phyloP scores from a whole-genome alignment of 768 basidiomycete species.

The Boletus rubroflammeus region DNA sequence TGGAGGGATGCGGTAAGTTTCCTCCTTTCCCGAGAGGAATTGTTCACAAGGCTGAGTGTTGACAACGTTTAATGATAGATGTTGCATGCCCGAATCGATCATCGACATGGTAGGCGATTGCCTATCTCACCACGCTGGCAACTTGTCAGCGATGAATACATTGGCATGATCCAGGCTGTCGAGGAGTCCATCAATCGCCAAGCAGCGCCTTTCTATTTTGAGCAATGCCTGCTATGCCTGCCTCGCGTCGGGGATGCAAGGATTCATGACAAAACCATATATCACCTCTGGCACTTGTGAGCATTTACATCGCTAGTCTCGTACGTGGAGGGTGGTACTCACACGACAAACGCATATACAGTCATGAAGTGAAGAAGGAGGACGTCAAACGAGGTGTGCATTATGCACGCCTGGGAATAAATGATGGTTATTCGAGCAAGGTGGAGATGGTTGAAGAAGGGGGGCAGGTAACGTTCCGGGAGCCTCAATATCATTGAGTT shows the following conservation, averaged over 20 bases:
- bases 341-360: neutral
- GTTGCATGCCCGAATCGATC: neutral
- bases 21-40: neutral
- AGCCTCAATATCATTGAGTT: neutral
- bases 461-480: neutral
- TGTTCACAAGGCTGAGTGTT: neutral
- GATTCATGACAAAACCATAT: too few relatives aligned
- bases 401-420: neutral
- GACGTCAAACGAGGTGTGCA: neutral
- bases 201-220: too few relatives aligned
- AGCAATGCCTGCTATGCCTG: constrained; percentile 2
- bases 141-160: neutral
- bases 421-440: neutral
- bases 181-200: neutral
- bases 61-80: neutral
- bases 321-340: neutral
- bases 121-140: neutral
- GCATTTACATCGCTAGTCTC: neutral
- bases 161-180: neutral
- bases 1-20: constrained; percentile 5
- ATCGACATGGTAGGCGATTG: neutral
- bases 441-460: constrained; percentile 1
- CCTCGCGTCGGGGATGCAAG: neutral
- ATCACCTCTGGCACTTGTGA: neutral
- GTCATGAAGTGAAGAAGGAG: neutral